Conservation (phyloP, 345 rosid genomes). For the Heritiera littoralis region DNA sequence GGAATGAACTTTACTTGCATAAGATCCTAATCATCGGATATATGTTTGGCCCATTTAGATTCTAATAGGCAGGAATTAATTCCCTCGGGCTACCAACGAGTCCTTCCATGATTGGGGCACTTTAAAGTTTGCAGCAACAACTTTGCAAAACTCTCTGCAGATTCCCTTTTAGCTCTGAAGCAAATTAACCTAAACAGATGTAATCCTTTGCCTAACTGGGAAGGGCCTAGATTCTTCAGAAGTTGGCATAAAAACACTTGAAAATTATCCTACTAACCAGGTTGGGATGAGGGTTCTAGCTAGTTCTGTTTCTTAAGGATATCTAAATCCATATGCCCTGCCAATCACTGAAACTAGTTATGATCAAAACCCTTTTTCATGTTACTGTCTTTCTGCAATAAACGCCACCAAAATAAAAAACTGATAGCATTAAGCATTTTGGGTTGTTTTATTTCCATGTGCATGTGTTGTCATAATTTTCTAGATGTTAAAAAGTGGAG, state of each 20-base stretch:
- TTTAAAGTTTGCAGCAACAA: not conserved
- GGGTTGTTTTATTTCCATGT: not conserved
- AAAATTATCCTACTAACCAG: not conserved
- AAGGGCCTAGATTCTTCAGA: not conserved
- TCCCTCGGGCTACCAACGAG: not conserved
- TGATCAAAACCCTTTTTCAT: not conserved
- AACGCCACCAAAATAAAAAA: not conserved
- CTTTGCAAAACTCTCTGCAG: not conserved
- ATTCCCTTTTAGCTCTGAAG: not conserved
- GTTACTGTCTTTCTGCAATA: not conserved
- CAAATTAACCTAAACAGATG: not conserved
- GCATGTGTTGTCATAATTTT: conserved; percentile 21
- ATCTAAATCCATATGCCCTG: not conserved
- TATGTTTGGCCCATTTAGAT: conserved; percentile 7
- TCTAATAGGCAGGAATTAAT: not conserved
- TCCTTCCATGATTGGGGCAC: conserved; percentile 8
- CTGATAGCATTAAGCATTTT: not conserved
- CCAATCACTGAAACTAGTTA: not conserved
- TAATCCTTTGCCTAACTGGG: conserved; percentile 11
- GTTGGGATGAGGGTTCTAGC: not conserved
- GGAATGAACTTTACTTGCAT: conserved; percentile 3
- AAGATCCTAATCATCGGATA: conserved; percentile 5
- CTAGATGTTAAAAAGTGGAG: conserved; percentile 1
- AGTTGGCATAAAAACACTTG: not conserved
- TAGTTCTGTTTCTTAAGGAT: not conserved